Percentiles rank a stretch among this genome's conserved stretches.
Evolutionary conservation across 768 basidiomycete genomes (phyloP).

Genomic region (Mycena capillaripes): DNA sequence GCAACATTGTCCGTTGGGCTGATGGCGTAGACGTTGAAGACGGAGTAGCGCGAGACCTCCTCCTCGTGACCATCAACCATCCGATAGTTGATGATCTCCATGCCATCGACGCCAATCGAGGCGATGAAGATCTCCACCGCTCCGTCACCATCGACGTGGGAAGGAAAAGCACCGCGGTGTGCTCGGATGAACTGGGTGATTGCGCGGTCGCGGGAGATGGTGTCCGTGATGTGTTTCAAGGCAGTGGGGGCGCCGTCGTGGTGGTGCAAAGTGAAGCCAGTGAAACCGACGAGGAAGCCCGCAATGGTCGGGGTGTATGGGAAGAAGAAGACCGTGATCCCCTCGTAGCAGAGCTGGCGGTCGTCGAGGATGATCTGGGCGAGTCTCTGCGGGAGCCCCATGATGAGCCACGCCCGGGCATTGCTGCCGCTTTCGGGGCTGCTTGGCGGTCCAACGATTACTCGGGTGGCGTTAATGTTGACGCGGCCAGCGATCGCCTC

Average conservation of each 20-base stretch:
- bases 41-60: neutral
- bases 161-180: neutral
- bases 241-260: neutral
- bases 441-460: too few species aligned
- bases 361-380: too few species aligned
- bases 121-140: neutral
- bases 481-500: too few species aligned
- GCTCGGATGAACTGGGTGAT: neutral
- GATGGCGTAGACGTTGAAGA: conserved; percentile 17
- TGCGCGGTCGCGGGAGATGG: neutral
- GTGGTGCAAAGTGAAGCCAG: neutral
- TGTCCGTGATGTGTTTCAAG: too few species aligned
- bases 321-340: neutral
- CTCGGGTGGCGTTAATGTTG: too few species aligned
- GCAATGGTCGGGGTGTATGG: neutral
- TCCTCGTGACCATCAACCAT: neutral
- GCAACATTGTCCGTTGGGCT: neutral
- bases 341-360: too few species aligned
- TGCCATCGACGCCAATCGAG: too few species aligned
- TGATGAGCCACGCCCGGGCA: too few species aligned
- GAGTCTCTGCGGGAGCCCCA: too few species aligned
- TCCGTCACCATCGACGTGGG: neutral
- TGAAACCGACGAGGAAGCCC: neutral
- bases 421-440: too few species aligned
- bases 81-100: neutral